Conservation (phyloP, 164 flowering plant genomes). For the Pachysandra terminalis region DNA sequence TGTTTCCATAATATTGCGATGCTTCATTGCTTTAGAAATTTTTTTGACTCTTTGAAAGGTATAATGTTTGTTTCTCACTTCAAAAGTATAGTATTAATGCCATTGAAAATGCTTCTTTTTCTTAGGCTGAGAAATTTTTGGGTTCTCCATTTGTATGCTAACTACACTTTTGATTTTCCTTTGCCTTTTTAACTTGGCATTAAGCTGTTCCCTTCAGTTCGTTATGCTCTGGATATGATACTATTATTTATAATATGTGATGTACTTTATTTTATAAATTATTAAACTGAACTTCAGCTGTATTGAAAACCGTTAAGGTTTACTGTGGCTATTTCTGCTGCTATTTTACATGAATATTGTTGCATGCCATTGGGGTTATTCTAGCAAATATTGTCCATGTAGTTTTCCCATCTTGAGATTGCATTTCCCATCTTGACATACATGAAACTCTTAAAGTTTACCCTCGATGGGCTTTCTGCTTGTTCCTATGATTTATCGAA, state of each 20-base stretch:
- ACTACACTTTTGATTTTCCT: background rate
- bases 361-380: constrained; percentile 56
- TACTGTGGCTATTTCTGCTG: constrained; percentile 8
- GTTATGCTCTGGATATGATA: background rate
- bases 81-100: background rate
- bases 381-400: constrained; percentile 35
- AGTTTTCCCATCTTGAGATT: too few species aligned
- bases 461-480: too few species aligned
- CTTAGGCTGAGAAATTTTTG: background rate
- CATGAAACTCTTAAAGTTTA: too few species aligned
- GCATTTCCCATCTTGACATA: too few species aligned
- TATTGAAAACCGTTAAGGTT: background rate
- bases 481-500: too few species aligned
- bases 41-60: constrained; percentile 71
- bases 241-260: background rate
- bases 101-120: background rate
- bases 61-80: constrained; percentile 5
- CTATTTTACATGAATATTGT: constrained; percentile 56
- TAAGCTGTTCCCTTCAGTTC: background rate
- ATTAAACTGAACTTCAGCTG: background rate
- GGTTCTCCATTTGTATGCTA: background rate
- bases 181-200: background rate
- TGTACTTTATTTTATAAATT: background rate
- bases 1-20: constrained; percentile 31
- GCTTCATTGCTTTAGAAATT: constrained; percentile 33